Evolutionary conservation across 1,284 basidiomycete species (phyloP).

Genomic region (Kalmanozyma brasiliensis): DNA sequence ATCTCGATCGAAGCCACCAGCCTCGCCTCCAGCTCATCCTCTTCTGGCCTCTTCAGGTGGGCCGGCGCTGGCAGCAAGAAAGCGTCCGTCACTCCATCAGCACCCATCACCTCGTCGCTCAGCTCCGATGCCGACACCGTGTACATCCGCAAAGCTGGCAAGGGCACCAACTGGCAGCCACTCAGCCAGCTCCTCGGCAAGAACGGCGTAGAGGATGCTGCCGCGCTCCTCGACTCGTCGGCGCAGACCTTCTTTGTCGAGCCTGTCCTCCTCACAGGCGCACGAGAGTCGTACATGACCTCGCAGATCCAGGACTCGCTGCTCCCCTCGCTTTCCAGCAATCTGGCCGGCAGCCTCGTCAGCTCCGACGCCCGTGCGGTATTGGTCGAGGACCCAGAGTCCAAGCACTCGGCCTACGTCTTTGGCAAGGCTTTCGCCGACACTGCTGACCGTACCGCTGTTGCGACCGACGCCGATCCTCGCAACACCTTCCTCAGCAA

Average conservation of each 20-base stretch:
- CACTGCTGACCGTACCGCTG: conserved; percentile 9
- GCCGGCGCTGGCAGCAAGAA: conserved; percentile 21
- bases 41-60: conserved; percentile 47
- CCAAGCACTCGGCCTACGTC: conserved; percentile 41
- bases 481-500: conserved; percentile 33
- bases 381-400: conserved; percentile 24
- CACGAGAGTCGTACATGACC: conserved; percentile 31
- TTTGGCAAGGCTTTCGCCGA: conserved; percentile 38
- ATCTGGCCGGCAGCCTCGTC: conserved; percentile 24
- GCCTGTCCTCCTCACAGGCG: conserved; percentile 53
- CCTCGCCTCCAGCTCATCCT: conserved; percentile 49
- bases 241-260: conserved; percentile 47
- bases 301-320: conserved; percentile 27
- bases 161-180: conserved; percentile 36
- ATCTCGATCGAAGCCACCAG: conserved; percentile 50
- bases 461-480: conserved; percentile 7
- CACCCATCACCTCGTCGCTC: not conserved
- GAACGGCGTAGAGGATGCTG: conserved; percentile 16
- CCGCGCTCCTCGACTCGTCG: conserved; percentile 15
- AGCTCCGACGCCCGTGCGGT: conserved; percentile 6
- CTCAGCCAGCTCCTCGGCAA: conserved; percentile 25
- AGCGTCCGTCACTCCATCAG: not conserved
- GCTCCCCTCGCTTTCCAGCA: conserved; percentile 27
- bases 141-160: conserved; percentile 45
- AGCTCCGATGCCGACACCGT: conserved; percentile 30